Conservation (phyloP, 1,284 basidiomycete genomes). For the Cronartium ribicola region DNA sequence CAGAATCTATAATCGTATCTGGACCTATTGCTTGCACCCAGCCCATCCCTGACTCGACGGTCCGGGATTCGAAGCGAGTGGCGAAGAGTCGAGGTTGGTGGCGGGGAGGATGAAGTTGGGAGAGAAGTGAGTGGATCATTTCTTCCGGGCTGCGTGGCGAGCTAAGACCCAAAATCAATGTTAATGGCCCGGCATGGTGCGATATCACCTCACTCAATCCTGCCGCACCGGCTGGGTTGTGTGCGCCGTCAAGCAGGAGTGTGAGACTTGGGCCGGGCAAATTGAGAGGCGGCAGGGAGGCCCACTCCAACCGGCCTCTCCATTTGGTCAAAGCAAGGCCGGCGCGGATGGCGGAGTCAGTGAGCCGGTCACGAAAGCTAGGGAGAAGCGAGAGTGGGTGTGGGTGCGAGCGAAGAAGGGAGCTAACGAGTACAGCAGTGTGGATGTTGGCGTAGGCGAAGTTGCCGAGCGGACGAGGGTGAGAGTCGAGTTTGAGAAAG, state of each 20-base stretch:
- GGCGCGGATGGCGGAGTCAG: slow-evolving; percentile 55
- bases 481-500: not conserved
- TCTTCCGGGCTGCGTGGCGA: slow-evolving; percentile 9
- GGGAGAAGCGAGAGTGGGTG: slow-evolving; percentile 48
- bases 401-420: slow-evolving; percentile 59
- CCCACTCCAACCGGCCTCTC: slow-evolving; percentile 77
- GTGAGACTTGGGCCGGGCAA: not conserved
- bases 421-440: slow-evolving; percentile 64
- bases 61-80: not conserved
- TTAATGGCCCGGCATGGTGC: slow-evolving; percentile 1
- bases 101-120: not conserved
- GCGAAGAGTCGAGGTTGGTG: not conserved
- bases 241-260: slow-evolving; percentile 85
- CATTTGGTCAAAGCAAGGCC: slow-evolving; percentile 67
- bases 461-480: not conserved
- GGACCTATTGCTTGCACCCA: slow-evolving; percentile 27
- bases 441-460: not conserved
- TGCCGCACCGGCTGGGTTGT: slow-evolving; percentile 77
- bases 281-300: slow-evolving; percentile 52
- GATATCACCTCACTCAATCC: slow-evolving; percentile 58
- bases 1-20: not conserved
- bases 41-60: slow-evolving; percentile 6
- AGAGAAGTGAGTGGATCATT: slow-evolving; percentile 6
- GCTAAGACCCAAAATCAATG: slow-evolving; percentile 17
- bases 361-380: slow-evolving; percentile 52